Percentiles rank a stretch among this genome's conserved stretches.
These are phyloP conservation scores for Scedosporium minutisporum DNA, from an alignment of 2,329 filamentous ascomycete genomes.

Conservation along the genomic window DNA sequence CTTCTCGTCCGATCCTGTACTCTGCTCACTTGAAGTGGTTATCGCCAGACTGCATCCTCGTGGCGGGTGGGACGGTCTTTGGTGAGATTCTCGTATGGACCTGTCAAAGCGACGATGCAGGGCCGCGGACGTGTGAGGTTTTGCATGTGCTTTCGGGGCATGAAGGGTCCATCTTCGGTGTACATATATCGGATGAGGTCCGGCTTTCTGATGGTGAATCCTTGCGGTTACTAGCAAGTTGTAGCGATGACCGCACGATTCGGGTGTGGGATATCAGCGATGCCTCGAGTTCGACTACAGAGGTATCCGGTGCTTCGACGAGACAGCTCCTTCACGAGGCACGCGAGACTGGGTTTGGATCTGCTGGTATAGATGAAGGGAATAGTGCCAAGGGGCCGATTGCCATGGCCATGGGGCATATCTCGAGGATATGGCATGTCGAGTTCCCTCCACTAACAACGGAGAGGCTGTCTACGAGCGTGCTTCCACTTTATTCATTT, in stretches of 20 bases:
- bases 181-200: slow-evolving; percentile 60
- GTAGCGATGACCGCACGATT: slow-evolving; percentile 89
- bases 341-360: slow-evolving; percentile 55
- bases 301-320: slow-evolving; percentile 19
- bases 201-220: slow-evolving; percentile 23
- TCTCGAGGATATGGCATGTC: slow-evolving; percentile 83
- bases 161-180: slow-evolving; percentile 88
- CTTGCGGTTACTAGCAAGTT: slow-evolving; percentile 69
- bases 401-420: slow-evolving; percentile 73
- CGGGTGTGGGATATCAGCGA: slow-evolving; percentile 76
- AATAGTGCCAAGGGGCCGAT: slow-evolving; percentile 31
- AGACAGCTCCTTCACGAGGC: slow-evolving; percentile 20
- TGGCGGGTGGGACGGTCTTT: slow-evolving; percentile 87
- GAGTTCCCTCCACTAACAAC: slow-evolving; percentile 43
- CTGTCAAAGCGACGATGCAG: slow-evolving; percentile 32
- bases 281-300: slow-evolving; percentile 16
- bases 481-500: slow-evolving; percentile 58
- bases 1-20: slow-evolving; percentile 78
- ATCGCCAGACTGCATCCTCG: slow-evolving; percentile 48
- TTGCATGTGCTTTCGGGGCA: slow-evolving; percentile 56
- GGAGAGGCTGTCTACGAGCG: slow-evolving; percentile 7
- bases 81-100: slow-evolving; percentile 91
- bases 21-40: slow-evolving; percentile 66
- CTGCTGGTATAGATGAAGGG: slow-evolving; percentile 14
- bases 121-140: slow-evolving; percentile 25